phyloP scores from a whole-genome alignment of 1,284 basidiomycete genomes.

The Xanthoconium separans region DNA sequence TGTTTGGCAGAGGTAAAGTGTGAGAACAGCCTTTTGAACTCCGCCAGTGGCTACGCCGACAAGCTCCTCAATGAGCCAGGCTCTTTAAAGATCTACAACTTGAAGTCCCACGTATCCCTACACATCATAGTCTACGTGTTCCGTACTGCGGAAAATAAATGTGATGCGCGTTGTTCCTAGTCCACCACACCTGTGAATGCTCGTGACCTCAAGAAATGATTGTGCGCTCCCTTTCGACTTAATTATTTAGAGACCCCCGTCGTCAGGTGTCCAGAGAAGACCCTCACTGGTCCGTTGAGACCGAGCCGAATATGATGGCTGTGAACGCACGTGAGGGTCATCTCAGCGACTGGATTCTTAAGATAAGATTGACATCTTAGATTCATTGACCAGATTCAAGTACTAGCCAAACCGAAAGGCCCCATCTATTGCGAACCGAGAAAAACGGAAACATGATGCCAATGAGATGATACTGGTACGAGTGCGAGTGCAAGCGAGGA shows the following conservation, averaged over 20 bases:
- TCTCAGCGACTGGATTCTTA: neutral
- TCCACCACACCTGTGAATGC: neutral
- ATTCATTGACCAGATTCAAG: neutral
- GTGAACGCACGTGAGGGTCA: slow-evolving; percentile 12
- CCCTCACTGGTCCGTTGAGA: neutral
- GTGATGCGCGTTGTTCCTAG: neutral
- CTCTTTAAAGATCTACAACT: neutral
- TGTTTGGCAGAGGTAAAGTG: slow-evolving; percentile 32
- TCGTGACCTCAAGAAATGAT: neutral
- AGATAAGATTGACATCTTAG: slow-evolving; percentile 2
- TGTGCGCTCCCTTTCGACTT: neutral
- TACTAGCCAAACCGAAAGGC: neutral
- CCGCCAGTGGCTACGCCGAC: slow-evolving; percentile 26
- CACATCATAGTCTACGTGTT: slow-evolving; percentile 19
- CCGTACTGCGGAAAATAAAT: slow-evolving; percentile 3
- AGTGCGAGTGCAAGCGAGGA: neutral
- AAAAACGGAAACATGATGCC: slow-evolving; percentile 1
- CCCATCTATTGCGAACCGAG: slow-evolving; percentile 9
- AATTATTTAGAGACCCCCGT: neutral
- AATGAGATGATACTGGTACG: slow-evolving; percentile 4
- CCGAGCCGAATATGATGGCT: neutral
- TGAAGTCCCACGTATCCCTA: slow-evolving; percentile 11
- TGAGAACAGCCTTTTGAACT: slow-evolving; percentile 36
- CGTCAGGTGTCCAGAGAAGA: too few relatives aligned
- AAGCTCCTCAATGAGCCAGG: neutral